These are phyloP conservation scores for Macadamia tetraphylla DNA, from an alignment of 164 flowering plant species.

Conservation along the genomic window DNA sequence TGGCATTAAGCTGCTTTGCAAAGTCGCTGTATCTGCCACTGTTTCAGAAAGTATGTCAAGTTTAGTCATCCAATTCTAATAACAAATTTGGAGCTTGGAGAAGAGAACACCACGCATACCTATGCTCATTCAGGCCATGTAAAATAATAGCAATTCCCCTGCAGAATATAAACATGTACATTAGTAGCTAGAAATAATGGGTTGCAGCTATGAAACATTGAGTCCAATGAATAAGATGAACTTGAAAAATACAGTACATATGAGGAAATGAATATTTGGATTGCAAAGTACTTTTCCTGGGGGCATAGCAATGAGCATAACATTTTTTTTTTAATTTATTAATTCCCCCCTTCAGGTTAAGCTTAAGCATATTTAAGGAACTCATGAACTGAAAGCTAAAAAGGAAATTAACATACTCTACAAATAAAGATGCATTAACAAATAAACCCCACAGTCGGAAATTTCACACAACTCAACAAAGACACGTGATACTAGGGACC, in stretches of 20 bases:
- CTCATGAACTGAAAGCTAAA: not conserved
- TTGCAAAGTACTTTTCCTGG: not conserved
- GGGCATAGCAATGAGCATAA: not conserved
- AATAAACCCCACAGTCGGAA: too few relatives aligned
- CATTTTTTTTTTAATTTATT: not conserved
- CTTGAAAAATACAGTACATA: too few relatives aligned
- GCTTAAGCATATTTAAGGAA: not conserved
- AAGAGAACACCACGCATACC: slow-evolving; percentile 38
- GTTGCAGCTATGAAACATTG: not conserved
- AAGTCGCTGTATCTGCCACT: slow-evolving; percentile 76
- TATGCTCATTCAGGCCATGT: slow-evolving; percentile 96
- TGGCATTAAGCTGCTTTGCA: slow-evolving; percentile 74
- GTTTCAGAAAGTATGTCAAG: slow-evolving; percentile 18
- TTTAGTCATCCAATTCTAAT: not conserved
- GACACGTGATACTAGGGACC: too few relatives aligned
- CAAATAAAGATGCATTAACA: too few relatives aligned
- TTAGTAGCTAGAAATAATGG: not conserved
- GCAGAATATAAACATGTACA: slow-evolving; percentile 16
- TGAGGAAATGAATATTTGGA: not conserved
- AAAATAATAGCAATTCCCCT: slow-evolving; percentile 73
- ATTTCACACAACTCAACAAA: too few relatives aligned
- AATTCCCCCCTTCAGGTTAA: not conserved
- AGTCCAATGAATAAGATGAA: not conserved
- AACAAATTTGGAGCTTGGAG: not conserved
- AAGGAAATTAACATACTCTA: not conserved